Evolutionary conservation across 1,284 basidiomycete species (phyloP), one percentile per base, ranked within the genome.

Genomic region (Melampsora americana): DNA sequence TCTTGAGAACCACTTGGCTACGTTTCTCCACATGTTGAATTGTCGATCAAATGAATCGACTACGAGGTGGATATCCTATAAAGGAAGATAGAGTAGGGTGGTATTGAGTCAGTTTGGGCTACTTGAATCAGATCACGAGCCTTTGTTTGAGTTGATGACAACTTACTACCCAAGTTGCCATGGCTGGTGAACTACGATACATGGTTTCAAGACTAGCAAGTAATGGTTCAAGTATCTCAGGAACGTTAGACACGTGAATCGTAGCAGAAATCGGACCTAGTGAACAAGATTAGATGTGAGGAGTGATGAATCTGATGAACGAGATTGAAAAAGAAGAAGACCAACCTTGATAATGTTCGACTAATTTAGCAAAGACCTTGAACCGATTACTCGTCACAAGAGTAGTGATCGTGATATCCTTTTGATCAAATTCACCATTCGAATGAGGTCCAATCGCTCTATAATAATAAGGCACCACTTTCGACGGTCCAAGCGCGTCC

Each of bases 1-100:
- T 16, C 90, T 86, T 1, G 91, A 89, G 80, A 91, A 91, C 70
- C 91, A 85, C 59, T 91, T 87, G 14, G 92, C 92, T 46, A 89
- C 86, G 81, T 93, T 93, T 56, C 92, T 86, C 90, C 92, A 93
- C 53, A 90, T 88, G 83, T 93, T 93, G 85, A 93, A 90, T 81
- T 92, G 88, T 3, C 91, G 86, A 78, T 90, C 89, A 77, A 91
- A 91, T 1, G 88, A 87, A 74, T 92, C 92, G 79, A 94, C 86
- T 44, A 94, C 88, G 42, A 95, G 87, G 80, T 95, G 93, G 12
- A 95, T 87, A 80, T 95, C 93, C 59, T 93, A 92, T 88, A 89
- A 35, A 82, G 84, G 60, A 86, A 83, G 86, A 92, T 90, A 66
- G 84, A 84, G 0, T 87, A 86, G 2, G 88, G 87, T 6, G 88